Conservation (phyloP, 73 alveolate genomes). For the Durusdinium trenchii region DNA sequence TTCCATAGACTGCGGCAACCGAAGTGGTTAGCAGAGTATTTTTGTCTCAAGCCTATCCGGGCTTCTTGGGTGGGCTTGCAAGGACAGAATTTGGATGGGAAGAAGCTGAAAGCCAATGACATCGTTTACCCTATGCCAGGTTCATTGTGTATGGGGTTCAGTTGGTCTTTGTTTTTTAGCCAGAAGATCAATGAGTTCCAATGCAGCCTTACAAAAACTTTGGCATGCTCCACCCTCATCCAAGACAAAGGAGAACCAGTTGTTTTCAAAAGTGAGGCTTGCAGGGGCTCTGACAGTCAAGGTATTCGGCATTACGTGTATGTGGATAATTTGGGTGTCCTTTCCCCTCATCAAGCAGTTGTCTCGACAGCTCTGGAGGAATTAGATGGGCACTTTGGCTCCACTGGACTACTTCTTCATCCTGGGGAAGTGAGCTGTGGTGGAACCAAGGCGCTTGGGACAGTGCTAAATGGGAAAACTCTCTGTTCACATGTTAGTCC, state of each 20-base stretch:
- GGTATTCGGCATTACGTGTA: not conserved
- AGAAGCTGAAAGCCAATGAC: not conserved
- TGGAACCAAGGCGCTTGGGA: not conserved
- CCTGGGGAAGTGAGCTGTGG: not conserved
- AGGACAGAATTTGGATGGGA: not conserved
- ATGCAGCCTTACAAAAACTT: not conserved
- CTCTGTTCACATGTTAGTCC: not conserved
- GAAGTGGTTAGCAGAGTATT: not conserved
- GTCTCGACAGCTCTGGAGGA: not conserved
- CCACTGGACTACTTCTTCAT: not conserved
- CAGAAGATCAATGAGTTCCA: not conserved
- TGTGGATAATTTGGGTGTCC: constrained; percentile 16
- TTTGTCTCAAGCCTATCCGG: not conserved
- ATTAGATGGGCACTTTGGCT: not conserved
- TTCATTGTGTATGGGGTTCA: not conserved
- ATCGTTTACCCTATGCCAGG: not conserved
- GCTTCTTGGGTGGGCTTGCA: not conserved
- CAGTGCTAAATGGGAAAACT: not conserved
- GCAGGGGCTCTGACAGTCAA: not conserved
- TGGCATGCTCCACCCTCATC: not conserved
- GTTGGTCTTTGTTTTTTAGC: not conserved
- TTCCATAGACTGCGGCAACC: not conserved
- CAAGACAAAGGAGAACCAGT: not conserved
- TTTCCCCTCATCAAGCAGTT: not conserved
- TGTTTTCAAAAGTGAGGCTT: not conserved